Evolutionary conservation across 805 yeast genomes (phyloP), one percentile per base, ranked within the genome.

Genomic region (Ogataea corticis): DNA sequence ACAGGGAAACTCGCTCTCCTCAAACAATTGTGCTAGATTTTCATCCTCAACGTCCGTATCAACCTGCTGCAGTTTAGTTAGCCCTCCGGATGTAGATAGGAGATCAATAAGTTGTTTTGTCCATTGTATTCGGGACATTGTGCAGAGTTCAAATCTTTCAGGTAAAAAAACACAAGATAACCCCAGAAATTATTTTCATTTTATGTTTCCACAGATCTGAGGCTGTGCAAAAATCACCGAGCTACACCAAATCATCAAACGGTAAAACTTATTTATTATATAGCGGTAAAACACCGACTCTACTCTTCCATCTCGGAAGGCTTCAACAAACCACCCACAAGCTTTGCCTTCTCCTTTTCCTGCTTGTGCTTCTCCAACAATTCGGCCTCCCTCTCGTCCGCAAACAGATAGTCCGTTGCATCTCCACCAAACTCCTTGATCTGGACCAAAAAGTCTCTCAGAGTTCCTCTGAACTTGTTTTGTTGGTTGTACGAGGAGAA

Each of bases 401-500:
- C 96, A 68, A 84, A 92, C 64, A 92, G 73, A 65, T 94, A 94
- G 65, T 91, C 97, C 17, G 96, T 89, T 45, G 96, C 83, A 65
- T 88, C 96, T 25, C 98, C 98, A 49, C 98, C 99, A 61, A 79
- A 81, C 69, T 92, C 96, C 69, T 90, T 91, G 66, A 92, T 87
- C 72, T 94, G 98, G 34, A 94, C 95, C 65, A 94, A 77, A 79
- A 94, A 94, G 69, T 94, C 99, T 68, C 98, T 84, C 57, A 94
- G 74, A 10, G 86, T 84, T 42, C 88, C 88, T 67, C 82, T 83
- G 73, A 94, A 94, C 62, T 81, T 85, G 51, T 67, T 64, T 49
- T 82, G 83, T 58, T 88, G 94, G 48, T 77, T 82, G 62, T 88
- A 88, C 43, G 84, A 82, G 13, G 79, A 67, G 31, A 87, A 79